Evolutionary conservation across 75 land plant genomes (phyloP).

Genomic region (Pinus tabuliformis): DNA sequence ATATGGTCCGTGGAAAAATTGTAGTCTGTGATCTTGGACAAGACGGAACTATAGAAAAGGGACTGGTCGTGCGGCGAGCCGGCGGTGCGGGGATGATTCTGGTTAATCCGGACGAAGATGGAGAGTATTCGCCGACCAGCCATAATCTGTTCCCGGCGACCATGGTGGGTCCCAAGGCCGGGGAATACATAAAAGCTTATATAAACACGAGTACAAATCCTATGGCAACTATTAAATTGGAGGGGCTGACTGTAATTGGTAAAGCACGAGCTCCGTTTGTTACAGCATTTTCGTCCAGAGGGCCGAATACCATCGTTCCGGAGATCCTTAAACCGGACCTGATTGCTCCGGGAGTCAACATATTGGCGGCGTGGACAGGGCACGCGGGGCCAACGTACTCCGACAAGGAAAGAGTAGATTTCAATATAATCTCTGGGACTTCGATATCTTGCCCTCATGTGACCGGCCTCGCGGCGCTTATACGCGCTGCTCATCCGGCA

Average conservation of each 20-base stretch:
- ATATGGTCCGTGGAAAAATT: slow-evolving; percentile 25
- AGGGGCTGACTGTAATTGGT: slow-evolving; percentile 13
- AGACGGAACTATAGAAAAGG: not conserved
- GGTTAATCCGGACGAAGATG: not conserved
- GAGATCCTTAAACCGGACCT: too few relatives aligned
- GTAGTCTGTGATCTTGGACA: slow-evolving; percentile 21
- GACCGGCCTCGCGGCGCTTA: too few relatives aligned
- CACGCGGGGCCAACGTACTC: too few relatives aligned
- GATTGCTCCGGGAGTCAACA: too few relatives aligned
- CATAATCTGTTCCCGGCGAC: slow-evolving; percentile 2
- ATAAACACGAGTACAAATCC: slow-evolving; percentile 5
- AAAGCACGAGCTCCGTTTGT: too few relatives aligned
- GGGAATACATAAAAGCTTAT: slow-evolving; percentile 6
- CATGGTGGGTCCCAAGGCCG: slow-evolving; percentile 12
- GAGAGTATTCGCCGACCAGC: not conserved
- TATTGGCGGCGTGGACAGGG: too few relatives aligned
- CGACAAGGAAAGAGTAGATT: too few relatives aligned
- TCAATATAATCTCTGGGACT: not conserved
- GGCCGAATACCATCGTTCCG: too few relatives aligned
- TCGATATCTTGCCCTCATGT: slow-evolving; percentile 40
- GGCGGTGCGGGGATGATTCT: slow-evolving; percentile 33
- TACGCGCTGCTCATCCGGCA: too few relatives aligned
- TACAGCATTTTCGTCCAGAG: too few relatives aligned
- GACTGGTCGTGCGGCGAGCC: slow-evolving; percentile 17
- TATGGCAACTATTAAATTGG: not conserved